phyloP scores from a whole-genome alignment of 257 asterid genomes.

The Ocimum tenuiflorum region DNA sequence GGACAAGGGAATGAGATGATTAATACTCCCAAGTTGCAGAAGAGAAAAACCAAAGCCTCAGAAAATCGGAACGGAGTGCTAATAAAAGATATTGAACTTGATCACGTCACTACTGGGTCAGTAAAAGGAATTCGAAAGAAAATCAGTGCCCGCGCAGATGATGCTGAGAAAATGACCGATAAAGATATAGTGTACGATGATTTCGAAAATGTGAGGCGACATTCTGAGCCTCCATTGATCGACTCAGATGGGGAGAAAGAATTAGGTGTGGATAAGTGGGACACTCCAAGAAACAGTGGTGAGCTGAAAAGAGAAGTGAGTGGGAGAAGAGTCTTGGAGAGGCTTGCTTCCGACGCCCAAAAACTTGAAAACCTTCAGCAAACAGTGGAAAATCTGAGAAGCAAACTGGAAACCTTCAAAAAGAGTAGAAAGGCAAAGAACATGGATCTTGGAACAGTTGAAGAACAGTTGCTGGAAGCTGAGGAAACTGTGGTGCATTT shows the following conservation, averaged over 20 bases:
- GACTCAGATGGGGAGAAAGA: slow-evolving; percentile 64
- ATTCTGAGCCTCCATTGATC: slow-evolving; percentile 42
- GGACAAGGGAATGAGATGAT: slow-evolving; percentile 23
- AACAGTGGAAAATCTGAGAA: slow-evolving; percentile 44
- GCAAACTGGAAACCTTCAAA: slow-evolving; percentile 46
- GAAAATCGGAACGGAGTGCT: slow-evolving; percentile 40
- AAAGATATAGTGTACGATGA: slow-evolving; percentile 42
- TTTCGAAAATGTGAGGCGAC: slow-evolving; percentile 28
- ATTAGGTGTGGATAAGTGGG: slow-evolving; percentile 56
- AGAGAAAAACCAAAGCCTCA: slow-evolving; percentile 43
- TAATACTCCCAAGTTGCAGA: slow-evolving; percentile 46
- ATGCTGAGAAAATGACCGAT: slow-evolving; percentile 42
- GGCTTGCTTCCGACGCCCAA: slow-evolving; percentile 59
- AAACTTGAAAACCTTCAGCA: slow-evolving; percentile 54
- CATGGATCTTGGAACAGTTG: slow-evolving; percentile 60
- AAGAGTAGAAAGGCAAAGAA: slow-evolving; percentile 38
- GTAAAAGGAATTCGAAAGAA: slow-evolving; percentile 32
- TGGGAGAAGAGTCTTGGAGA: slow-evolving; percentile 47
- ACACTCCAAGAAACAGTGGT: slow-evolving; percentile 23
- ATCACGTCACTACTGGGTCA: slow-evolving; percentile 49
- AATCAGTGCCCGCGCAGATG: slow-evolving; percentile 39
- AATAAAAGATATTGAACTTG: slow-evolving; percentile 79
- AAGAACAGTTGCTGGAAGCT: slow-evolving; percentile 72
- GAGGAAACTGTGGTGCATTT: slow-evolving; percentile 61
- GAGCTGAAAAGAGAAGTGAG: slow-evolving; percentile 36